These are phyloP conservation scores for Aristolochia contorta DNA, from an alignment of 164 flowering plant species.

Conservation along the genomic window DNA sequence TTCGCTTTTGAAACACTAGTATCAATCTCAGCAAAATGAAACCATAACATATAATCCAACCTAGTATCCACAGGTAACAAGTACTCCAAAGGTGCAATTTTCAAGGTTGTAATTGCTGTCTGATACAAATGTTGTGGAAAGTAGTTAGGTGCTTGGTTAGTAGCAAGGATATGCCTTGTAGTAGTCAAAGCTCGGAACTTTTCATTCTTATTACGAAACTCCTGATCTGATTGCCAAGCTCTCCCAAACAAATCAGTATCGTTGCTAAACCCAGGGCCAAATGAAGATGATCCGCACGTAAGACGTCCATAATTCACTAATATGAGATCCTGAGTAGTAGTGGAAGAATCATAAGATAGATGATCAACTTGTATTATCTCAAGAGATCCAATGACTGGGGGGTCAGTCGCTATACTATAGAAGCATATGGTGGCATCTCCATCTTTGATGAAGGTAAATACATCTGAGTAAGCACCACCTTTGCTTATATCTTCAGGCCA, in stretches of 20 bases:
- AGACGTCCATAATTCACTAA: slow-evolving; percentile 84
- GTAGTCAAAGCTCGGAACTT: slow-evolving; percentile 27
- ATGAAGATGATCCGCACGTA: slow-evolving; percentile 46
- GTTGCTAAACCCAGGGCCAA: slow-evolving; percentile 81
- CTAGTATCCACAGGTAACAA: slow-evolving; percentile 67
- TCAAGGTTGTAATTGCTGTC: slow-evolving; percentile 38
- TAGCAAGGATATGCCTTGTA: slow-evolving; percentile 18
- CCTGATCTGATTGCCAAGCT: slow-evolving; percentile 70
- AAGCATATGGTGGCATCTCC: slow-evolving; percentile 68
- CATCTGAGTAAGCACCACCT: slow-evolving; percentile 90
- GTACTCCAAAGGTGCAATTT: slow-evolving; percentile 42
- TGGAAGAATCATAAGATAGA: slow-evolving; percentile 32
- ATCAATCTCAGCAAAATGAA: slow-evolving; percentile 95
- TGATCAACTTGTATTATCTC: slow-evolving; percentile 68
- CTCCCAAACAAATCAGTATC: slow-evolving; percentile 75
- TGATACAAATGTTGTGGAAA: slow-evolving; percentile 80
- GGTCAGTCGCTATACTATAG: slow-evolving; percentile 87
- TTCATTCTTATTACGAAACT: slow-evolving; percentile 17
- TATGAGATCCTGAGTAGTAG: slow-evolving; percentile 23
- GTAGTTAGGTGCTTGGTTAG: slow-evolving; percentile 52
- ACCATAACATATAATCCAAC: slow-evolving; percentile 82
- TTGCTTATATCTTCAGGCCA: slow-evolving; percentile 52
- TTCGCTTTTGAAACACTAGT: slow-evolving; percentile 43
- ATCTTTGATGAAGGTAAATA: slow-evolving; percentile 48
- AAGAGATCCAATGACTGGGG: slow-evolving; percentile 73